A percentile compares a stretch with the other conserved stretches of the same genome.
Conservation (phyloP, 2,329 filamentous ascomycete genomes). For the Lasiodiplodia hormozganensis region DNA sequence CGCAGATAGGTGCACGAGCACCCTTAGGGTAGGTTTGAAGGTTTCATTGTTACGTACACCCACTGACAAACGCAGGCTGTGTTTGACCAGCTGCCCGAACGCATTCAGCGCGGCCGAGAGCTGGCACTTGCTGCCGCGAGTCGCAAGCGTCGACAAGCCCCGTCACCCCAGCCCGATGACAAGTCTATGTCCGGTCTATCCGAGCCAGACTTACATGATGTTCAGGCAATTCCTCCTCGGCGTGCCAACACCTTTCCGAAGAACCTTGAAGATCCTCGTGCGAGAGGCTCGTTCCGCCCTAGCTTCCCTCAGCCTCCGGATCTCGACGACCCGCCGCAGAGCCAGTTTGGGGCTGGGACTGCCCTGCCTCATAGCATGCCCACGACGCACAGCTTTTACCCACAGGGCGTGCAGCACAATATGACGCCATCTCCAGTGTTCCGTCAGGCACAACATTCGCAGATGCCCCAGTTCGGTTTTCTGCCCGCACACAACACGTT, state of each 20-base stretch:
- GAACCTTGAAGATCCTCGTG: conserved; percentile 27
- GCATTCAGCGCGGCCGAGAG: conserved; percentile 60
- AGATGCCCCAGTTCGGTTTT: conserved; percentile 13
- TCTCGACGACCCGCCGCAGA: conserved; percentile 8
- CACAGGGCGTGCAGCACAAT: conserved; percentile 10
- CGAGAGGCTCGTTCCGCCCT: conserved; percentile 39
- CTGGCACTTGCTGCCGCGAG: conserved; percentile 34
- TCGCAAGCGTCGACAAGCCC: conserved; percentile 48
- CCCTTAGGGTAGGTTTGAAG: conserved; percentile 69
- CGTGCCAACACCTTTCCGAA: conserved; percentile 47
- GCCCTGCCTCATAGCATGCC: conserved; percentile 21
- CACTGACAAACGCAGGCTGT: conserved; percentile 62
- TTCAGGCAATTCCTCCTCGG: conserved; percentile 30
- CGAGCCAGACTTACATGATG: conserved; percentile 28
- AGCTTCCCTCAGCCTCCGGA: conserved; percentile 39
- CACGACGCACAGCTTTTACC: conserved; percentile 15
- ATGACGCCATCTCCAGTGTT: conserved; percentile 21
- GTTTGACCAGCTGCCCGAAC: conserved; percentile 82
- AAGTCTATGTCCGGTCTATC: conserved; percentile 25
- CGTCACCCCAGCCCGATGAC: conserved; percentile 38
- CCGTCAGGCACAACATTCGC: conserved; percentile 11
- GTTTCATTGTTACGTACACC: conserved; percentile 6
- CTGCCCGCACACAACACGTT: conserved; percentile 42
- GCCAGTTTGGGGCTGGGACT: neutral
- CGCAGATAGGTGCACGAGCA: conserved; percentile 82